Base-by-base conservation (phyloP, 164 flowering plant genomes). In the Kalanchoe fedtschenkoi region DNA sequence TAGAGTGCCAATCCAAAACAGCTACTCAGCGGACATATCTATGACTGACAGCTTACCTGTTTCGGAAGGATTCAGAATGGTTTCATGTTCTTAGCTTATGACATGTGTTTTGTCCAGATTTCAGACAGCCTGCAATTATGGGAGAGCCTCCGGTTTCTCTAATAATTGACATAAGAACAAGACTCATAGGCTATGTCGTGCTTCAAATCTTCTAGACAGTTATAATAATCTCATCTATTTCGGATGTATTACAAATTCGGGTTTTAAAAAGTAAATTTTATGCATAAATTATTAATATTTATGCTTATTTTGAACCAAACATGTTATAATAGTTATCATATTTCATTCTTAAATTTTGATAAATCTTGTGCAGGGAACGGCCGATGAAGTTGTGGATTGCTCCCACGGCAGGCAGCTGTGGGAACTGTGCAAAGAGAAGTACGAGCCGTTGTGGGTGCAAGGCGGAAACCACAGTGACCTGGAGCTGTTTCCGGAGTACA, bases 331-430 rank as follows among this genome's bases (percentile, higher is more conserved):
- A 28, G n/a, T 13, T 21, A 14, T 55, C 38, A 30, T 65, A 32
- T 16, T 10, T 35, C 14, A 5, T 19, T 42, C 46, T 42, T 42
- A 39, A 42, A 13, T 5, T 42, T 42, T 19, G 5, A 42, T 42
- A 9, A 21, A 65, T 22, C 26, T 64, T 63, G 0, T 79, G 63
- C 68, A 91, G 97, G 96, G 97, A 64, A 91, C 97, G 26, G 74
- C 95, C 11, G 97, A 91, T 70, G 91, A 88, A 66, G 93, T 91
- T 10, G 97, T 91, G 42, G 88, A 91, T 72, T 88, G 90, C 66
- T 91, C 96, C 67, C 97, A 91, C 68, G 97, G 97, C 14, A 88
- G 87, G 75, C 88, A 80, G 71, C 92, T 91, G 11, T 88, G 96
- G 96, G 97, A 91, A 69, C 79, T 88, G 16, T 88, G 95, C 54